Percentiles rank a stretch among this genome's conserved stretches.
phyloP scores from a whole-genome alignment of 805 yeast genomes.

The Schwanniomyces yamadae region DNA sequence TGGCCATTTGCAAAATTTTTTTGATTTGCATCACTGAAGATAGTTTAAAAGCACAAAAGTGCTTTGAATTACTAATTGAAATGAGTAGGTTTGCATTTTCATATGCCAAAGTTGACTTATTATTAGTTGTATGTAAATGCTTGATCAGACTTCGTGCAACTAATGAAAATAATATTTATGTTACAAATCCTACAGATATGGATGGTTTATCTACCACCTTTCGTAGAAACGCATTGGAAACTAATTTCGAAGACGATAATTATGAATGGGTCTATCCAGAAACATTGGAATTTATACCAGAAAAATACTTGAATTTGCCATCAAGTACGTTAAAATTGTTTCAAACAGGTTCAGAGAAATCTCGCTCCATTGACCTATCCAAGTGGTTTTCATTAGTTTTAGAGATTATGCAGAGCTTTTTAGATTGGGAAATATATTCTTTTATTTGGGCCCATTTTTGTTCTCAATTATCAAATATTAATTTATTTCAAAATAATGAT shows the following conservation, averaged over 20 bases:
- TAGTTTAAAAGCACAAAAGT: conserved; percentile 25
- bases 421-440: conserved; percentile 72
- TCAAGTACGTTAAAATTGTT: conserved; percentile 22
- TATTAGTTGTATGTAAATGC: conserved; percentile 51
- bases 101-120: conserved; percentile 31
- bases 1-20: conserved; percentile 25
- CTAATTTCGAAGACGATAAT: conserved; percentile 16
- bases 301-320: conserved; percentile 40
- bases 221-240: conserved; percentile 43
- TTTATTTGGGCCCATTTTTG: conserved; percentile 66
- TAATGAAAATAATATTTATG: conserved; percentile 42
- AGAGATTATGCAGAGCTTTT: conserved; percentile 49
- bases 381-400: conserved; percentile 53
- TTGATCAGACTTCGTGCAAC: conserved; percentile 56
- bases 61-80: conserved; percentile 30
- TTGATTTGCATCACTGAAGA: conserved; percentile 21
- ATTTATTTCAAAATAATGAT: conserved; percentile 47
- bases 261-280: conserved; percentile 66
- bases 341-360: conserved; percentile 8
- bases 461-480: conserved; percentile 62
- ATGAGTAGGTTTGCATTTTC: conserved; percentile 37
- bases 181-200: conserved; percentile 57
- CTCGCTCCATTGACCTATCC: conserved; percentile 32
- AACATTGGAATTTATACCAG: conserved; percentile 47
- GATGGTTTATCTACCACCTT: conserved; percentile 64